These are phyloP conservation scores for Candida nitratophila DNA, from an alignment of 805 yeast species.

Conservation along the genomic window DNA sequence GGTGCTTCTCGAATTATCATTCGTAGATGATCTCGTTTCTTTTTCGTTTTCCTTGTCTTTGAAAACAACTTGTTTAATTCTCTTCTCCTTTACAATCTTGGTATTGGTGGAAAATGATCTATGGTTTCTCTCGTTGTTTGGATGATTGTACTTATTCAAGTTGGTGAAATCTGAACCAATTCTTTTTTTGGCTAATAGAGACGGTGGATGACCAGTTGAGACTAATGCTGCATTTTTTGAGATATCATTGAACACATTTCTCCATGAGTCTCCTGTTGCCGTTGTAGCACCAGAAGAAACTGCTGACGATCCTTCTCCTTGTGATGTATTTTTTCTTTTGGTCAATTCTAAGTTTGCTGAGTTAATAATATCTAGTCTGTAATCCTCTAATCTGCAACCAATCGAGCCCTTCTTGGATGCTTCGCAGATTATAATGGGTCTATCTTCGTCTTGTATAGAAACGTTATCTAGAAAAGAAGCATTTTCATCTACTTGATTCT, in stretches of 20 bases:
- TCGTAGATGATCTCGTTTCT: no score
- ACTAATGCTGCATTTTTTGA: constrained; percentile 32
- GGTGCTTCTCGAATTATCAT: no score
- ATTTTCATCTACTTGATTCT: not conserved
- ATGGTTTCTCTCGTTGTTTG: not conserved
- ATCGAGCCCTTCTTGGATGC: not conserved
- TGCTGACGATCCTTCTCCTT: not conserved
- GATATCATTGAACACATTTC: constrained; percentile 27
- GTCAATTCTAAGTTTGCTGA: not conserved
- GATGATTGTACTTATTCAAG: not conserved
- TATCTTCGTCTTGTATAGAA: no score
- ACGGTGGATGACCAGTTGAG: constrained; percentile 22
- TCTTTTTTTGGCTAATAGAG: not conserved
- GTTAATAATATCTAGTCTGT: not conserved
- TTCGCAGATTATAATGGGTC: no score
- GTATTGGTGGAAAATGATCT: not conserved
- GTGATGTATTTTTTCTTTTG: not conserved
- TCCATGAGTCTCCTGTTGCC: constrained; percentile 14
- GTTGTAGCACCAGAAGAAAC: not conserved
- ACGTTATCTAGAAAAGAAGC: no score
- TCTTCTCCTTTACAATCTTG: not conserved
- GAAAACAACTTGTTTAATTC: no score
- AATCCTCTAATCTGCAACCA: not conserved
- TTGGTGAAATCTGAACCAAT: constrained; percentile 1
- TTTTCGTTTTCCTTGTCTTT: no score